These are phyloP conservation scores for Diaporthe caulivora DNA, from an alignment of 2,329 filamentous ascomycete genomes.

Conservation along the genomic window DNA sequence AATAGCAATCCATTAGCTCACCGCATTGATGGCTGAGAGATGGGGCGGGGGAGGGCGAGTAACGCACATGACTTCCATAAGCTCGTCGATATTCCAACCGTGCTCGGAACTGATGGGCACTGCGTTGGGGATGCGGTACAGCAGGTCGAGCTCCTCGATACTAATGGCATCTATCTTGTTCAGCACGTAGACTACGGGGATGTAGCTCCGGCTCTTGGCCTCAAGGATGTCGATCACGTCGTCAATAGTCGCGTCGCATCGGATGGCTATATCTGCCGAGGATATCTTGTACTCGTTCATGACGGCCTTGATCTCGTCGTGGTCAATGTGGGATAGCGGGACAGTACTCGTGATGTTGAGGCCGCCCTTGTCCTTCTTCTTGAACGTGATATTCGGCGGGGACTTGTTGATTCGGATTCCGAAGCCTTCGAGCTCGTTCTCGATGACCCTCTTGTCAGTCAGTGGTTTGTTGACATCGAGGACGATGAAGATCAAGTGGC, in stretches of 20 bases:
- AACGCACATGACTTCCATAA: conserved; percentile 89
- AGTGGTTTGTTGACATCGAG: conserved; percentile 98
- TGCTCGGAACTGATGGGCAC: conserved; percentile 97
- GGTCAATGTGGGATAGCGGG: conserved; percentile 90
- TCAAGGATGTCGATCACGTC: conserved; percentile 97
- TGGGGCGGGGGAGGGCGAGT: conserved; percentile 1
- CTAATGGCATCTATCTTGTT: conserved; percentile 99
- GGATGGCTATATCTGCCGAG: conserved; percentile 96
- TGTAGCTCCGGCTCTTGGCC: conserved; percentile 94
- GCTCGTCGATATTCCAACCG: conserved; percentile 97
- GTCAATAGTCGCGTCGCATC: conserved; percentile 97
- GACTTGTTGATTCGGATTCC: conserved; percentile 98
- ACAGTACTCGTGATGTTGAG: conserved; percentile 96
- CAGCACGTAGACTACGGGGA: conserved; percentile 97
- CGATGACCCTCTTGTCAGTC: conserved; percentile 96
- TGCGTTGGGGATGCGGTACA: conserved; percentile 97
- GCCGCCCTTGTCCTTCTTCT: conserved; percentile 99
- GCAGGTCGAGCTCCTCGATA: conserved; percentile 94
- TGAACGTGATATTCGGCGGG: conserved; percentile 98
- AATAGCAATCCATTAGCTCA: conserved; percentile 32
- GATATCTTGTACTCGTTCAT: conserved; percentile 98
- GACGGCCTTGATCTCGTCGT: conserved; percentile 97
- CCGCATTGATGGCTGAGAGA: not conserved
- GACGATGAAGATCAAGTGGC: conserved; percentile 98
- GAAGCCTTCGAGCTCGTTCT: conserved; percentile 94